Evolutionary conservation across 2,329 filamentous ascomycete genomes (phyloP).

Genomic region (Aspergillus transmontanensis): DNA sequence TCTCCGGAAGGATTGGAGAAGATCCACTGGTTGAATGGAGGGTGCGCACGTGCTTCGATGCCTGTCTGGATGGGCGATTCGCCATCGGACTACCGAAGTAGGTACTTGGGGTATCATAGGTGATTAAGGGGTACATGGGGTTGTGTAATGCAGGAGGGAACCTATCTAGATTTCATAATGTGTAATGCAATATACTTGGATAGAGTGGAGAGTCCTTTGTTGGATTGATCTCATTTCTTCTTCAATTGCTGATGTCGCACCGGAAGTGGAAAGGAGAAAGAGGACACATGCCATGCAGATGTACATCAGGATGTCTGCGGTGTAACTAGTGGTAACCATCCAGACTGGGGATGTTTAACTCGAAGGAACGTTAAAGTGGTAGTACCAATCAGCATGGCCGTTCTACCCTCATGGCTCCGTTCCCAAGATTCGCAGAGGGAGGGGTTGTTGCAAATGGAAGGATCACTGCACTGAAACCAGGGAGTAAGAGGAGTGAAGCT

Average conservation of each 20-base stretch:
- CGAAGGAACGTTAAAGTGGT: not conserved
- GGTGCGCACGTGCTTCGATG: constrained; percentile 18
- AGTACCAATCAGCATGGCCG: constrained; percentile 13
- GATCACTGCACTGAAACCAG: constrained; percentile 1
- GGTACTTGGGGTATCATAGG: not conserved
- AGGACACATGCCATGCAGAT: not conserved
- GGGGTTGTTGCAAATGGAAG: not conserved
- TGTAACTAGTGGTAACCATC: not conserved
- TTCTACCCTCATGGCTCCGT: constrained; percentile 8
- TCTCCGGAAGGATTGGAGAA: not conserved
- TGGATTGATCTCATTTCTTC: not conserved
- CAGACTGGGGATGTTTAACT: not conserved
- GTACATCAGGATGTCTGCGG: not conserved
- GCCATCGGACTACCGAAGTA: not conserved
- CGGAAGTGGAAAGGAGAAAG: not conserved
- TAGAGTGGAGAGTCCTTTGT: not conserved
- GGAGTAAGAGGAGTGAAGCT: constrained; percentile 15
- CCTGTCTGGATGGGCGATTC: constrained; percentile 11
- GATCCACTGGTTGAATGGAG: constrained; percentile 13
- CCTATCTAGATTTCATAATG: not conserved
- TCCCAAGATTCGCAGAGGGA: not conserved
- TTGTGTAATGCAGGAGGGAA: not conserved
- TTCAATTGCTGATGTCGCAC: not conserved
- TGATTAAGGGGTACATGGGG: not conserved
- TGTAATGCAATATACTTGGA: not conserved